Evolutionary conservation across 2,329 filamentous ascomycete species (phyloP).

Genomic region (Fusarium floridanum): DNA sequence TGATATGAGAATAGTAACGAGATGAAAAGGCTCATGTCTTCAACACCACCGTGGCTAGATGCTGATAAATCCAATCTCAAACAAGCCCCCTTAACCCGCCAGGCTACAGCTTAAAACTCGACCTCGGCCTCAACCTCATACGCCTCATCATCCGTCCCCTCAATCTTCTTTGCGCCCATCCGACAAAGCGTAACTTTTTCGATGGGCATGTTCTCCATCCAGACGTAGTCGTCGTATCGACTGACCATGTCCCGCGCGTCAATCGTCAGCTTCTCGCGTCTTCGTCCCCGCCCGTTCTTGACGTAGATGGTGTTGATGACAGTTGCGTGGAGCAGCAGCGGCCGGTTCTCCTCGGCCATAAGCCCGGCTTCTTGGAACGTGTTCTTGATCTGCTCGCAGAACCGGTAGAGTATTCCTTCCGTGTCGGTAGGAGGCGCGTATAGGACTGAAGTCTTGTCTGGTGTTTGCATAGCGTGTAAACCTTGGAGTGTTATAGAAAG

Average conservation of each 20-base stretch:
- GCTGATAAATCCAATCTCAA: background rate
- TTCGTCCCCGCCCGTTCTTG: conserved; percentile 51
- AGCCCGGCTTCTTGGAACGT: conserved; percentile 69
- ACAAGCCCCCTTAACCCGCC: background rate
- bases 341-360: conserved; percentile 69
- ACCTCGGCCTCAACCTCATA: conserved; percentile 68
- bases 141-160: conserved; percentile 65
- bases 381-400: conserved; percentile 68
- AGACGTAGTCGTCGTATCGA: conserved; percentile 73
- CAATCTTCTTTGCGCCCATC: conserved; percentile 83
- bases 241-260: conserved; percentile 70
- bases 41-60: background rate
- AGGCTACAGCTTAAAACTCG: conserved; percentile 49
- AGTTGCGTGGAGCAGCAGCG: conserved; percentile 85
- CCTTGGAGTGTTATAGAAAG: conserved; percentile 65
- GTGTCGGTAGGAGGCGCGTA: conserved; percentile 73
- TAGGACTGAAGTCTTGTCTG: conserved; percentile 70
- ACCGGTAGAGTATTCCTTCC: conserved; percentile 63
- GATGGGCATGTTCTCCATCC: conserved; percentile 77
- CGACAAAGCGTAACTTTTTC: conserved; percentile 82
- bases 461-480: conserved; percentile 71
- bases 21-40: conserved; percentile 8
- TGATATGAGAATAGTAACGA: background rate
- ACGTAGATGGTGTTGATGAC: conserved; percentile 88
- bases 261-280: conserved; percentile 59